Percentiles rank a stretch among this genome's conserved stretches.
phyloP scores from a whole-genome alignment of 129 eudicot species.

The Helichrysum umbraculigerum region DNA sequence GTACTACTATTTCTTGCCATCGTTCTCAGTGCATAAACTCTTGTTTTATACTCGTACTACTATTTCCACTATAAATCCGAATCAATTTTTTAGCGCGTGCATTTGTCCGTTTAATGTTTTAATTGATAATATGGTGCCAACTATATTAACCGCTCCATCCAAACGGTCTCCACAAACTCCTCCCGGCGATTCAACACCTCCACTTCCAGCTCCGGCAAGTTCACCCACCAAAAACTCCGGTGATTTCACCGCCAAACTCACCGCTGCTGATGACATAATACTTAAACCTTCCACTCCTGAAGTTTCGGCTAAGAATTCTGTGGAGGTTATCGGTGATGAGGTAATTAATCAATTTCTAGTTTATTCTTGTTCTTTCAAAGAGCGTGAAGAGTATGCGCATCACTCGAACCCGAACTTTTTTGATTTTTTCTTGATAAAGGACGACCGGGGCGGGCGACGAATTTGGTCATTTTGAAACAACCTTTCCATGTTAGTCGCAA shows the following conservation, averaged over 20 bases:
- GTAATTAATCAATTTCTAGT: conserved; percentile 5
- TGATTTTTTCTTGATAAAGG: too few species aligned
- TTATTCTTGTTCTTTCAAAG: too few species aligned
- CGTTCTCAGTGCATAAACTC: too few species aligned
- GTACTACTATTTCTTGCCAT: too few species aligned
- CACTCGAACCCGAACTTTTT: too few species aligned
- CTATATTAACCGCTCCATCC: conserved; percentile 33
- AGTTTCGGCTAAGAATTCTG: conserved; percentile 25
- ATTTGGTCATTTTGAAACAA: too few species aligned
- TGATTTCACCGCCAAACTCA: conserved; percentile 16
- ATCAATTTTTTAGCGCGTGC: background rate
- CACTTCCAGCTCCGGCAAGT: background rate
- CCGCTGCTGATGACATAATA: conserved; percentile 12
- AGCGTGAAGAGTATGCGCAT: too few species aligned
- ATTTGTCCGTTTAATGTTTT: conserved; percentile 2
- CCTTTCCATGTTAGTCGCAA: too few species aligned
- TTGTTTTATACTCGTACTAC: too few species aligned
- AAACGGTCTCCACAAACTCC: conserved; percentile 8
- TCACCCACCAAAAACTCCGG: conserved; percentile 19
- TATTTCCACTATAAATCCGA: conserved; percentile 21
- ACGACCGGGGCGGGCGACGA: too few species aligned
- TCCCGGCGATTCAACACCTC: background rate
- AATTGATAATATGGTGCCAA: conserved; percentile 24
- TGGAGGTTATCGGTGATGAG: conserved; percentile 26
- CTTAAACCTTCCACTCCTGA: conserved; percentile 13